Base-by-base conservation (phyloP, 208 protist species). In the Porcisia hertigi region DNA sequence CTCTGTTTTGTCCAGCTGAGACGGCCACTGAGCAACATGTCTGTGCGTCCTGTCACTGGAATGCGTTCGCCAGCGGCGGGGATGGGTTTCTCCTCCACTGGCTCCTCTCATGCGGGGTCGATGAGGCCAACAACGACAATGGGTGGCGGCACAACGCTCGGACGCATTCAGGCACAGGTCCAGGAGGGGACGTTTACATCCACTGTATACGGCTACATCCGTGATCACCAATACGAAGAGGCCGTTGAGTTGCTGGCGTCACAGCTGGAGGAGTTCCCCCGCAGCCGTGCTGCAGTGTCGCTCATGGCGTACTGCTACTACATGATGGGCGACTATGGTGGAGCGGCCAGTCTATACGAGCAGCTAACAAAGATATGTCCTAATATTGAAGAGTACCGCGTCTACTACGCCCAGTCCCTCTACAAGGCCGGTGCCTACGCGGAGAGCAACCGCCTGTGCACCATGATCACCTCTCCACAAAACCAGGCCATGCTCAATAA, bases 251-350 rank as follows among this genome's bases (percentile, higher is more conserved):
- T 98, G 62, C 90, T 99, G 30, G 73, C 86, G 18, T 80, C 84
- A 52, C 92, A 98, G 84, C 81, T 98, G 66, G 89, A 98, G 70
- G 89, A 96, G 69, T 99, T 99, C 83, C 97, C 98, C 1, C 91
- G 93, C n/a, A 98, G 91, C 73, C 92, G 98, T 30, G 98, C 98
- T 0, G 96, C 98, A n/a, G 81, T 98, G n/a, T 99, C 97, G 5
- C 90, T 99, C 18, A 91, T 99, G 77, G 98, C 88, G 11, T 99
- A 99, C 87, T 99, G 96, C 84, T 94, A 98, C 84, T 99, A 99
- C 86, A 90, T 98, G 78, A 85, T 97, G 52, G 94, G 98, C 54
- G 94, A 98, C 72, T 99, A 96, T 84, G 87, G 74, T 3, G 83
- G 89, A 70, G 85, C 97, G 7, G 91, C 97, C 8, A 84, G 79